phyloP scores from a whole-genome alignment of 2,329 filamentous ascomycete species.

The Alternaria sp. region DNA sequence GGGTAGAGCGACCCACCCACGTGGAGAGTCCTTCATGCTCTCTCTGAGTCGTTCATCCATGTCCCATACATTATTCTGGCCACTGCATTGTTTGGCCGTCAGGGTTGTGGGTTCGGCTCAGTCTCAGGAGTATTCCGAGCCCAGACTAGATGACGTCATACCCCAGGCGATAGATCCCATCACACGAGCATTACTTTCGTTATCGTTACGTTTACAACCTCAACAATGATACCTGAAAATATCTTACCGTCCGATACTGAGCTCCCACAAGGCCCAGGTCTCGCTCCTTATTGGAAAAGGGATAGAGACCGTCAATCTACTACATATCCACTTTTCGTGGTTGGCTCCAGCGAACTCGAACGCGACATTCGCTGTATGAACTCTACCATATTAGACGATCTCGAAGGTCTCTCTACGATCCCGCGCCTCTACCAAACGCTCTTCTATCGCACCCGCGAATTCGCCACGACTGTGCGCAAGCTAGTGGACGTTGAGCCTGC shows the following conservation, averaged over 20 bases:
- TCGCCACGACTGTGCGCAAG: constrained; percentile 17
- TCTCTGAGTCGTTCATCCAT: background rate
- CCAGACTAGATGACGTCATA: background rate
- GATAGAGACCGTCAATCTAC: background rate
- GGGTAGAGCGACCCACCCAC: background rate
- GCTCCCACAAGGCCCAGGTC: background rate
- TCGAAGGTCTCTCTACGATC: constrained; percentile 7
- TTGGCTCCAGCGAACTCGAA: background rate
- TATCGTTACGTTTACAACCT: background rate
- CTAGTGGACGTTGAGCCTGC: constrained; percentile 4
- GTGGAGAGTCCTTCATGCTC: background rate
- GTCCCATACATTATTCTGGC: background rate
- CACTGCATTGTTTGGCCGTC: background rate
- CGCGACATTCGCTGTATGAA: constrained; percentile 11
- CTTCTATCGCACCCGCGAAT: constrained; percentile 19
- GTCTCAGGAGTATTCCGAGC: background rate
- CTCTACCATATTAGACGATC: background rate
- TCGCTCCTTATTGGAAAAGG: background rate
- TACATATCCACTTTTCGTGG: background rate
- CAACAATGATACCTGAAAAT: background rate
- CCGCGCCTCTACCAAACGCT: constrained; percentile 14
- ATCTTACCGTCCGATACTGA: background rate
- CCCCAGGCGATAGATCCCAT: background rate
- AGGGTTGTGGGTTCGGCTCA: background rate
- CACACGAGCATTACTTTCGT: background rate